Percentiles rank a stretch among this genome's conserved stretches.
Evolutionary conservation across 2,329 filamentous ascomycete genomes (phyloP).

Genomic region (Fonsecaea pedrosoi): DNA sequence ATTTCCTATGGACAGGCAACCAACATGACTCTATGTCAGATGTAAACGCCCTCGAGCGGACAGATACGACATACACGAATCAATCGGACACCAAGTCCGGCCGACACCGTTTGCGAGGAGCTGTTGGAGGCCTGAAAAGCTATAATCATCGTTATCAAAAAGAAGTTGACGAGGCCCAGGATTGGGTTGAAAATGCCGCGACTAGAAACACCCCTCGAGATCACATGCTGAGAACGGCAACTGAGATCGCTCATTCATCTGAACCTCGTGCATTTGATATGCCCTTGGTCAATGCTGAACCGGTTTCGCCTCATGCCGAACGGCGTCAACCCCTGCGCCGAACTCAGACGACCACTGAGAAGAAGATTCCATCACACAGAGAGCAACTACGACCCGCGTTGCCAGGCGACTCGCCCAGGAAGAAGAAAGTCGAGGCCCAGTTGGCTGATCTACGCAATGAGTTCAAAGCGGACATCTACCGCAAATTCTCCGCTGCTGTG

Average conservation of each 20-base stretch:
- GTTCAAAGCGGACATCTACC: constrained; percentile 34
- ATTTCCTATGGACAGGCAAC: constrained; percentile 54
- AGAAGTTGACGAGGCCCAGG: constrained; percentile 26
- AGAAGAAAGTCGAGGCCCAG: constrained; percentile 33
- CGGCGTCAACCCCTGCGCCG: constrained; percentile 12
- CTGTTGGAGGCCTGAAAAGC: constrained; percentile 31
- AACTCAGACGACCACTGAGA: constrained; percentile 22
- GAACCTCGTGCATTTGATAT: constrained; percentile 30
- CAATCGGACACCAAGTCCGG: constrained; percentile 31
- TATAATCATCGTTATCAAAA: constrained; percentile 25
- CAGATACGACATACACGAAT: constrained; percentile 31
- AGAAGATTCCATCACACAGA: constrained; percentile 31
- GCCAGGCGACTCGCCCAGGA: constrained; percentile 36
- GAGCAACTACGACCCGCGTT: constrained; percentile 31
- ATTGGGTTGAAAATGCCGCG: constrained; percentile 27
- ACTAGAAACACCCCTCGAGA: constrained; percentile 25
- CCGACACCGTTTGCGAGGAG: constrained; percentile 32
- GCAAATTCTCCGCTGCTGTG: constrained; percentile 33
- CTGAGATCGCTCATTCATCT: constrained; percentile 18
- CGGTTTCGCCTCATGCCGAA: constrained; percentile 19
- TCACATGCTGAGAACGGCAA: constrained; percentile 18
- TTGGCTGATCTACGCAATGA: constrained; percentile 36
- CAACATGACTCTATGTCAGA: constrained; percentile 31
- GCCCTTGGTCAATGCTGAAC: constrained; percentile 23
- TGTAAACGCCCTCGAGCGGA: constrained; percentile 30